Conservation (phyloP, 2,329 filamentous ascomycete species). For the Bertia moriformis region DNA sequence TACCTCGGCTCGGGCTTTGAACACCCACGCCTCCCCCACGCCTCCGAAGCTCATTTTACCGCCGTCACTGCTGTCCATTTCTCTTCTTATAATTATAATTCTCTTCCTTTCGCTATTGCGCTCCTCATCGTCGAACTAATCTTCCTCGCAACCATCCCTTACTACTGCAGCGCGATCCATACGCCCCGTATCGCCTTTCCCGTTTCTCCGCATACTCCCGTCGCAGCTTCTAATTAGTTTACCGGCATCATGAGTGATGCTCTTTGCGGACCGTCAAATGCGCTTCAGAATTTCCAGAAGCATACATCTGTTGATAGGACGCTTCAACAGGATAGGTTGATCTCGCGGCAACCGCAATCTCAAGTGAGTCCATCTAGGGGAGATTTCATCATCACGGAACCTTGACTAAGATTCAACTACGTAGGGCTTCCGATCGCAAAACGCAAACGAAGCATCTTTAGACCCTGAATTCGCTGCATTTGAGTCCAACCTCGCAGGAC, state of each 20-base stretch:
- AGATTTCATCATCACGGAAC: not conserved
- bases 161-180: too few species aligned
- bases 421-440: not conserved
- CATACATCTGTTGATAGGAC: slow-evolving; percentile 1
- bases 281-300: slow-evolving; percentile 1
- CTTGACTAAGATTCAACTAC: not conserved
- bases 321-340: not conserved
- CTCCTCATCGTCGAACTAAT: too few species aligned
- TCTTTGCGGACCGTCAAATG: not conserved
- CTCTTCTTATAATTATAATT: not conserved
- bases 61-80: not conserved
- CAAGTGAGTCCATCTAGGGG: not conserved
- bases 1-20: not conserved
- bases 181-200: too few species aligned
- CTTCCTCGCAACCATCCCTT: too few species aligned
- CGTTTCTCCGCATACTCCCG: too few species aligned
- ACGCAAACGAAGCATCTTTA: not conserved
- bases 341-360: not conserved
- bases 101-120: not conserved
- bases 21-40: not conserved
- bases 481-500: not conserved
- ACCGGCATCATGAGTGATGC: slow-evolving; percentile 1
- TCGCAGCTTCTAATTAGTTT: too few species aligned
- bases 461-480: slow-evolving; percentile 1
- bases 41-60: not conserved